Conservation (phyloP, 768 basidiomycete genomes). For the Grammothele lineata region DNA sequence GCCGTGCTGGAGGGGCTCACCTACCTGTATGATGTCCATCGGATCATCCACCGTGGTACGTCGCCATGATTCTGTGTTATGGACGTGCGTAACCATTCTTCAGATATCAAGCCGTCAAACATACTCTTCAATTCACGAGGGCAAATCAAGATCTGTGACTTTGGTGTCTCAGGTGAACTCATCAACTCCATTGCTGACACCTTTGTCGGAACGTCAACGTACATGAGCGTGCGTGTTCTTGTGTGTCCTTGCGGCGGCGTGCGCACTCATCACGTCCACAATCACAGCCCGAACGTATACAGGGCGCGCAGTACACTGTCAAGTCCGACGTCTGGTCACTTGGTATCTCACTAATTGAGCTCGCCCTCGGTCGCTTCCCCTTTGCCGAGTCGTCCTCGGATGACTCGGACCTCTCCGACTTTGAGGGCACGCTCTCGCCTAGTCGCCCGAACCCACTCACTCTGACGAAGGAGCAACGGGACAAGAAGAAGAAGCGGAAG, state of each 20-base stretch:
- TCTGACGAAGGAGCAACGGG: constrained; percentile 33
- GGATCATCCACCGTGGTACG: constrained; percentile 97
- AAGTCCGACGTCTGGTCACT: constrained; percentile 99
- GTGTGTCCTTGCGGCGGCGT: not conserved
- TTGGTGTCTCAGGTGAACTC: constrained; percentile 97
- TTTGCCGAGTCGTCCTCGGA: constrained; percentile 81
- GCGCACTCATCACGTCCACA: too few relatives aligned
- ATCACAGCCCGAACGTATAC: constrained; percentile 97
- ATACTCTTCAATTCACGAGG: constrained; percentile 92
- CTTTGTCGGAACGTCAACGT: constrained; percentile 97
- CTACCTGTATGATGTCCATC: constrained; percentile 95
- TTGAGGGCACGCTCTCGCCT: constrained; percentile 79
- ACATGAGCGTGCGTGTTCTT: constrained; percentile 87
- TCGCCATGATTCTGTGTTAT: constrained; percentile 7
- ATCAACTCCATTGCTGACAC: constrained; percentile 99
- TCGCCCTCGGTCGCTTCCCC: constrained; percentile 95
- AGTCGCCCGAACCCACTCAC: constrained; percentile 50
- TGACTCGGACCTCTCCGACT: constrained; percentile 73
- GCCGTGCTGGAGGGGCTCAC: constrained; percentile 94
- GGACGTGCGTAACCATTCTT: not conserved
- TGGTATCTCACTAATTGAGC: constrained; percentile 94
- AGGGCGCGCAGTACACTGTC: constrained; percentile 96
- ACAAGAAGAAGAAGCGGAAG: constrained; percentile 80
- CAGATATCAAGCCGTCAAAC: constrained; percentile 99
- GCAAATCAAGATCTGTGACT: constrained; percentile 98